Conservation (phyloP, 2,329 filamentous ascomycete species). For the Ceratocystis albifundus region DNA sequence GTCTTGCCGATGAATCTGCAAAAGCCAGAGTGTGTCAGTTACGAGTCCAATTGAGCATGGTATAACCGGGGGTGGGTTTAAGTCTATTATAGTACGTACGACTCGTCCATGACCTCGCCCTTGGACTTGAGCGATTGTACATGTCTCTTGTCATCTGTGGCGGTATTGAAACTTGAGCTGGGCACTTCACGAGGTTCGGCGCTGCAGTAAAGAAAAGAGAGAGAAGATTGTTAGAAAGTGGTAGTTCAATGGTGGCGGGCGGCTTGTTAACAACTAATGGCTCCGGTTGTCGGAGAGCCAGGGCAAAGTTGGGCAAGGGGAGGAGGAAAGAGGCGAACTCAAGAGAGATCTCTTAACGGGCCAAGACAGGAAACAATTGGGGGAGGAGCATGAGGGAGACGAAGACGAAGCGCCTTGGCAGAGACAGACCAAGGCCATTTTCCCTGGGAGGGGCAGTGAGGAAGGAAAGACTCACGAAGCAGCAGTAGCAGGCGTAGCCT, state of each 20-base stretch:
- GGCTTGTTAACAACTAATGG: background rate
- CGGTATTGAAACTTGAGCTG: constrained; percentile 49
- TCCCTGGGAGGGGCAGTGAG: background rate
- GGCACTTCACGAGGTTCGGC: constrained; percentile 44
- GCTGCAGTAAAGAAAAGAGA: constrained; percentile 31
- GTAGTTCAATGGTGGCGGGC: background rate
- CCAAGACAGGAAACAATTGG: background rate
- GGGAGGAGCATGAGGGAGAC: background rate
- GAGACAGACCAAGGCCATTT: background rate
- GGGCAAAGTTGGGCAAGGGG: no score
- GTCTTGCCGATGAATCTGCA: constrained; percentile 80
- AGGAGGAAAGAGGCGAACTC: background rate
- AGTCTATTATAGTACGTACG: constrained; percentile 42
- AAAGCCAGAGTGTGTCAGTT: constrained; percentile 10
- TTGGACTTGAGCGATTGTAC: constrained; percentile 55
- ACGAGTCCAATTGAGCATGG: background rate
- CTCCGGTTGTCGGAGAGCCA: no score
- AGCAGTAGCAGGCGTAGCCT: constrained; percentile 23
- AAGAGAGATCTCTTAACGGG: background rate
- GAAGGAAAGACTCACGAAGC: constrained; percentile 19
- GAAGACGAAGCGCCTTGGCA: background rate
- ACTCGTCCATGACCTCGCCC: constrained; percentile 62
- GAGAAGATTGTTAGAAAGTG: constrained; percentile 23
- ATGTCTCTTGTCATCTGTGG: constrained; percentile 42
- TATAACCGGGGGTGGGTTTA: background rate